These are phyloP conservation scores for Fusarium xyrophilum DNA, from an alignment of 2,329 filamentous ascomycete species.

Conservation along the genomic window DNA sequence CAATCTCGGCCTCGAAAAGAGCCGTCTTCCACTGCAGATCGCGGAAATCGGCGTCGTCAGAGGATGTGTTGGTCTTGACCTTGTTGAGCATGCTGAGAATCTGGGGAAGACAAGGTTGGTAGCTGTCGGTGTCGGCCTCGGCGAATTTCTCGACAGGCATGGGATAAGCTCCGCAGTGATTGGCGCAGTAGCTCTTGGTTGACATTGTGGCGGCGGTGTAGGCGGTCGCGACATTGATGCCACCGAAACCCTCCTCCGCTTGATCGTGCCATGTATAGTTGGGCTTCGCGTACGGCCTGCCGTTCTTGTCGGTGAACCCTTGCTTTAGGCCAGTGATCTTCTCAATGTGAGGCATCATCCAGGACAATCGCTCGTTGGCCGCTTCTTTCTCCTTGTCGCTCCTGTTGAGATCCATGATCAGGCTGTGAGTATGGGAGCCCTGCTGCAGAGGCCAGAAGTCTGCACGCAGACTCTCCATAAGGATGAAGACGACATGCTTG, in stretches of 20 bases:
- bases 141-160: slow-evolving; percentile 53
- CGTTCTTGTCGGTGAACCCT: slow-evolving; percentile 31
- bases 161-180: slow-evolving; percentile 53
- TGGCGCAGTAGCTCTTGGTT: slow-evolving; percentile 52
- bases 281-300: slow-evolving; percentile 41
- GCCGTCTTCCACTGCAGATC: slow-evolving; percentile 44
- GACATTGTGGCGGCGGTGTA: slow-evolving; percentile 54
- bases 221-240: slow-evolving; percentile 51
- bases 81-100: slow-evolving; percentile 47
- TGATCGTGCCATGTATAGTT: slow-evolving; percentile 40
- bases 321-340: slow-evolving; percentile 31
- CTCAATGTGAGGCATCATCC: slow-evolving; percentile 36
- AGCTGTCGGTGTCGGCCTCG: slow-evolving; percentile 51
- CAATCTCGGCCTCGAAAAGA: slow-evolving; percentile 48
- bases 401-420: slow-evolving; percentile 37
- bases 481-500: slow-evolving; percentile 53
- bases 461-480: slow-evolving; percentile 54
- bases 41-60: slow-evolving; percentile 34
- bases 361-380: slow-evolving; percentile 40
- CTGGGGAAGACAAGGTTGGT: slow-evolving; percentile 55
- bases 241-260: slow-evolving; percentile 44
- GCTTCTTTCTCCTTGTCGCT: slow-evolving; percentile 40
- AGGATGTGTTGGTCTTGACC: slow-evolving; percentile 32
- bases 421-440: slow-evolving; percentile 48
- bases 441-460: slow-evolving; percentile 56